A percentile compares a stretch with the other conserved stretches of the same genome.
Evolutionary conservation across 1,284 basidiomycete genomes (phyloP).

Genomic region (Leccinum pachyderme): DNA sequence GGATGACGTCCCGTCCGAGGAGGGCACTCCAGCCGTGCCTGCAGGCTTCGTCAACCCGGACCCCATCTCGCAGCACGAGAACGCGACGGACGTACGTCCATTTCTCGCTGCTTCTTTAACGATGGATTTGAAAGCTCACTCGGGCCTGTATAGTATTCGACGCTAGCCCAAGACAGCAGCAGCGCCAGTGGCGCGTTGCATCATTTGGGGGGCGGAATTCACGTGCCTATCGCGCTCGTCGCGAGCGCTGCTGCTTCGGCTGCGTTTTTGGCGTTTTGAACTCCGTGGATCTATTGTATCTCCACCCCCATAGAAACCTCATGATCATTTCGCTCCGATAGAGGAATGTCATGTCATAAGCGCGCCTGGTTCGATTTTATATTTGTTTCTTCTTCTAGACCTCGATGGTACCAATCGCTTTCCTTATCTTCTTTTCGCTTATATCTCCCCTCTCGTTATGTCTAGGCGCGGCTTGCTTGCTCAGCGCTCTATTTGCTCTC

Average conservation of each 20-base stretch:
- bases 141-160: not conserved
- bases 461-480: not conserved
- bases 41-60: not conserved
- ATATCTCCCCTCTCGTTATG: not conserved
- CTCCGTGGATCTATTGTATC: not conserved
- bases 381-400: not conserved
- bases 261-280: conserved; percentile 11
- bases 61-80: not conserved
- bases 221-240: conserved; percentile 5
- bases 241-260: conserved; percentile 9
- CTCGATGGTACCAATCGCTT: not conserved
- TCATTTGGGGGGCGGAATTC: not conserved
- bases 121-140: not conserved
- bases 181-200: conserved; percentile 16
- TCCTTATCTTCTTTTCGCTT: not conserved
- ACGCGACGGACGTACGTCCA: not conserved
- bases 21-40: not conserved
- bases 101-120: not conserved
- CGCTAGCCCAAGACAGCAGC: not conserved
- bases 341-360: not conserved
- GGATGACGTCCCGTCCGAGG: conserved; percentile 5
- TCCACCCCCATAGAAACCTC: not conserved
- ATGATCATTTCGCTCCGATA: too few species aligned
- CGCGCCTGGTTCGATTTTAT: not conserved
- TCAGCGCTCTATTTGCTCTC: not conserved